Conservation (phyloP, 768 basidiomycete species). For the Dentipellis sp. region DNA sequence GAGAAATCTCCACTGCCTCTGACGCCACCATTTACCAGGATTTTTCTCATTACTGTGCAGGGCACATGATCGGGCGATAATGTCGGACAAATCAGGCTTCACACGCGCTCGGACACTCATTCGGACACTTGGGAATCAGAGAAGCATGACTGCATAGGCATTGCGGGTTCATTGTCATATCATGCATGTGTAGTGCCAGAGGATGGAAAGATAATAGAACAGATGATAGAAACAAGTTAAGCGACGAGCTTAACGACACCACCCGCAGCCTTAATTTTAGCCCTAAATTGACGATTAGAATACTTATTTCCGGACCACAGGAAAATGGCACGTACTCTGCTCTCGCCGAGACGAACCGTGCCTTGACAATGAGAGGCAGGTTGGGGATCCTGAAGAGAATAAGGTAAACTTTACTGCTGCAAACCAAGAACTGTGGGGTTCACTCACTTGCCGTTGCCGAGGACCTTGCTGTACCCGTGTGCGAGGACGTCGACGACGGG, state of each 20-base stretch:
- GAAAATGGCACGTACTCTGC: conserved; percentile 54
- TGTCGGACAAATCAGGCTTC: no score
- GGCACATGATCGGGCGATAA: no score
- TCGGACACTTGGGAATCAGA: not conserved
- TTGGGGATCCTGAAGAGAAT: conserved; percentile 51
- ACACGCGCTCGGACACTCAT: no score
- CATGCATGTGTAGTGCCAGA: conserved; percentile 18
- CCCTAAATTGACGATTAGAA: conserved; percentile 22
- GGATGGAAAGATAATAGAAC: conserved; percentile 16
- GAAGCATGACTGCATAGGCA: conserved; percentile 21
- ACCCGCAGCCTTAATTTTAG: conserved; percentile 87
- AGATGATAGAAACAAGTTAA: conserved; percentile 33
- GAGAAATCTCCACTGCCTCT: no score
- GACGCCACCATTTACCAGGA: no score
- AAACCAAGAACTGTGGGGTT: not conserved
- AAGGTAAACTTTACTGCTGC: not conserved
- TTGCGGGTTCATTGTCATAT: conserved; percentile 17
- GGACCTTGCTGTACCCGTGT: conserved; percentile 84
- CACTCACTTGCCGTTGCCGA: conserved; percentile 88
- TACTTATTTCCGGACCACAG: conserved; percentile 8
- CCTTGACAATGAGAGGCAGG: conserved; percentile 95
- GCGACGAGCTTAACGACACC: conserved; percentile 92
- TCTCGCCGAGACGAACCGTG: conserved; percentile 84
- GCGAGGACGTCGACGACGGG: conserved; percentile 88
- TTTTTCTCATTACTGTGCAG: no score